Conservation (phyloP, 2,329 filamentous ascomycete genomes). For the Cyanodermella asteris region DNA sequence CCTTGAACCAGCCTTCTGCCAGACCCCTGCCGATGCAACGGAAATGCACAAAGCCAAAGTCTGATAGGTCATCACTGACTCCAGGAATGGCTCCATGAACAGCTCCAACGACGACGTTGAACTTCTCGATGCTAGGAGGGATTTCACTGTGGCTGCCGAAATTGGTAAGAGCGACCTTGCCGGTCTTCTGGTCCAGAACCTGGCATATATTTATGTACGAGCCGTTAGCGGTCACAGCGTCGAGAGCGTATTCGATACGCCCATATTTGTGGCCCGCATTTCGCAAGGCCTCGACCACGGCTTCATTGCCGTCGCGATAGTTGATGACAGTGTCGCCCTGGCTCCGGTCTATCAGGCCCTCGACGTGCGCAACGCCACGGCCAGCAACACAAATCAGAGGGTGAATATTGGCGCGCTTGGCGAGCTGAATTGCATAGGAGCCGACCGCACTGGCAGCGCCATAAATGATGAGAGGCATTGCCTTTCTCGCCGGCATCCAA, state of each 20-base stretch:
- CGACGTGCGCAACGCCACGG: slow-evolving; percentile 26
- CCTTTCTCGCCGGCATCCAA: slow-evolving; percentile 19
- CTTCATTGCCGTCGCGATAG: slow-evolving; percentile 35
- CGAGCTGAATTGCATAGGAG: slow-evolving; percentile 35
- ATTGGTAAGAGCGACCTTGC: slow-evolving; percentile 20
- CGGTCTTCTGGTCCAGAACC: slow-evolving; percentile 19
- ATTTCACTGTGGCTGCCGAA: slow-evolving; percentile 21
- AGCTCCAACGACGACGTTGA: slow-evolving; percentile 16
- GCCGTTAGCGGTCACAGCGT: slow-evolving; percentile 34
- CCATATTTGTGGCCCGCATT: slow-evolving; percentile 20
- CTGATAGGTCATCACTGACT: slow-evolving; percentile 12
- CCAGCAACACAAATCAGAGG: slow-evolving; percentile 40
- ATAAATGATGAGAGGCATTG: slow-evolving; percentile 24
- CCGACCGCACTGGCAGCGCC: slow-evolving; percentile 33
- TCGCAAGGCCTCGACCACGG: slow-evolving; percentile 24
- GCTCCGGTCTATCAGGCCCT: slow-evolving; percentile 26
- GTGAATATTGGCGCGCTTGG: slow-evolving; percentile 32
- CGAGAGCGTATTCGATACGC: slow-evolving; percentile 30
- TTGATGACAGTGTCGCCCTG: slow-evolving; percentile 38
- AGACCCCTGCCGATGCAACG: slow-evolving; percentile 24
- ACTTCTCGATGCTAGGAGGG: slow-evolving; percentile 17
- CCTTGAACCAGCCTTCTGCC: slow-evolving; percentile 25
- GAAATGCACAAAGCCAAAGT: slow-evolving; percentile 25
- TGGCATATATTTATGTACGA: slow-evolving; percentile 23
- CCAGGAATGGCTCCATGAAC: slow-evolving; percentile 11